Percentiles rank a stretch among this genome's conserved stretches.
These are phyloP conservation scores for Epichloe sibirici DNA, from an alignment of 2,329 filamentous ascomycete genomes.

Conservation along the genomic window DNA sequence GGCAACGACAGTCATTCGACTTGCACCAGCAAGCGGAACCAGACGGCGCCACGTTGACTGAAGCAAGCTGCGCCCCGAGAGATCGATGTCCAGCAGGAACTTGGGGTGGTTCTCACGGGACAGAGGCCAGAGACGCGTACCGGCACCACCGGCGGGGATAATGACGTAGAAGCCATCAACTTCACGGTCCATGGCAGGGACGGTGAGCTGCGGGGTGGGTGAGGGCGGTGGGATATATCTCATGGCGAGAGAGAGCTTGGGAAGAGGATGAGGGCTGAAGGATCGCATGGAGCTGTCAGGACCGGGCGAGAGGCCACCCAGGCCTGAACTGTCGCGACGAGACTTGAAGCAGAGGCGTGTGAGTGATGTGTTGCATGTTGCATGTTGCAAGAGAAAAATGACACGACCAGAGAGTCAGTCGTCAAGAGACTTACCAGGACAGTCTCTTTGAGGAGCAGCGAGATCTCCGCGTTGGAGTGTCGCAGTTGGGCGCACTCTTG, in stretches of 20 bases:
- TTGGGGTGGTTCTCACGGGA: constrained; percentile 17
- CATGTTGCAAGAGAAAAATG: background rate
- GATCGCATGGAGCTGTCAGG: constrained; percentile 6
- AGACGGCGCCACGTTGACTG: constrained; percentile 16
- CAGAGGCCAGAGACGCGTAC: constrained; percentile 16
- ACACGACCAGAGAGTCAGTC: background rate
- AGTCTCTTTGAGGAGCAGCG: constrained; percentile 12
- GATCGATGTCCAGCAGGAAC: constrained; percentile 15
- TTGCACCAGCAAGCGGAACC: constrained; percentile 13
- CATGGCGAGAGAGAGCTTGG: constrained; percentile 7
- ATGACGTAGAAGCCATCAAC: constrained; percentile 17
- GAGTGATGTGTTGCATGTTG: background rate
- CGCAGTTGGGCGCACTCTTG: constrained; percentile 14
- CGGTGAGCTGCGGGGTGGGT: constrained; percentile 6
- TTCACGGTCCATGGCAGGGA: constrained; percentile 11
- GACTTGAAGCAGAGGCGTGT: background rate
- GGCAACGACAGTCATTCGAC: constrained; percentile 15
- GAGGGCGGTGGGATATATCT: constrained; percentile 7
- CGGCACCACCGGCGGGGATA: constrained; percentile 16
- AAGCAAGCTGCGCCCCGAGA: constrained; percentile 15
- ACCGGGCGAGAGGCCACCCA: constrained; percentile 3
- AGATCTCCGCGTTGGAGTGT: constrained; percentile 12
- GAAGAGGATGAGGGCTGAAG: constrained; percentile 7
- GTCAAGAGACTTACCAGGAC: constrained; percentile 8
- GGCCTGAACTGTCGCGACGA: constrained; percentile 5